phyloP scores from a whole-genome alignment of 1,284 basidiomycete species.

The Cutaneotrichosporon cyanovorans region DNA sequence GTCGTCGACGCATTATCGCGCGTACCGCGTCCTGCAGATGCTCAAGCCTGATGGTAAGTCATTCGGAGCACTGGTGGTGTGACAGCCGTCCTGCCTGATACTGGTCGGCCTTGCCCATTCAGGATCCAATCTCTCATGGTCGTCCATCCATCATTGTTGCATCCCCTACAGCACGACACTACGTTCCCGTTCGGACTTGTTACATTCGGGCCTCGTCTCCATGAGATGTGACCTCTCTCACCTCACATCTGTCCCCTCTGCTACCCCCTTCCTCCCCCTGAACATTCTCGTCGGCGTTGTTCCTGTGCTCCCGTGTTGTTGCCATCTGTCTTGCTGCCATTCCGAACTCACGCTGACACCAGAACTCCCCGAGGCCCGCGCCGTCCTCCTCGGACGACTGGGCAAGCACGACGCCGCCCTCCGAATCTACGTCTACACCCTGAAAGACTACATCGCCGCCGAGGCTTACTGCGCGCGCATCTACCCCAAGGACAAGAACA shows the following conservation, averaged over 20 bases:
- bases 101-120: too few species aligned
- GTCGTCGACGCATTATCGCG: slow-evolving; percentile 61
- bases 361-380: slow-evolving; percentile 81
- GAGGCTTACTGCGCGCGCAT: slow-evolving; percentile 87
- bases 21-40: slow-evolving; percentile 69
- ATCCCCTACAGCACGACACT: too few species aligned
- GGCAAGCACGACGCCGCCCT: slow-evolving; percentile 88
- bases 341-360: slow-evolving; percentile 6
- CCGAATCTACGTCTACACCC: slow-evolving; percentile 79
- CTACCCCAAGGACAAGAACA: slow-evolving; percentile 55
- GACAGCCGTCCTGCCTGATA: neutral
- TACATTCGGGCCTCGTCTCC: too few species aligned
- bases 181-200: too few species aligned
- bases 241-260: too few species aligned
- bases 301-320: too few species aligned
- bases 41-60: slow-evolving; percentile 64
- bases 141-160: too few species aligned
- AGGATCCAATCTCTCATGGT: too few species aligned
- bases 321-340: neutral
- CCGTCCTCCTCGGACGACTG: slow-evolving; percentile 78
- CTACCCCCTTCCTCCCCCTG: too few species aligned
- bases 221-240: too few species aligned
- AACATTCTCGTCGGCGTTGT: too few species aligned
- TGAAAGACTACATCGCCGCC: slow-evolving; percentile 73
- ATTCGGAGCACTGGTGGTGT: neutral